Evolutionary conservation across 305 asterid species (phyloP), one percentile per base, ranked within the genome.

Genomic region (Euphrasia arctica): DNA sequence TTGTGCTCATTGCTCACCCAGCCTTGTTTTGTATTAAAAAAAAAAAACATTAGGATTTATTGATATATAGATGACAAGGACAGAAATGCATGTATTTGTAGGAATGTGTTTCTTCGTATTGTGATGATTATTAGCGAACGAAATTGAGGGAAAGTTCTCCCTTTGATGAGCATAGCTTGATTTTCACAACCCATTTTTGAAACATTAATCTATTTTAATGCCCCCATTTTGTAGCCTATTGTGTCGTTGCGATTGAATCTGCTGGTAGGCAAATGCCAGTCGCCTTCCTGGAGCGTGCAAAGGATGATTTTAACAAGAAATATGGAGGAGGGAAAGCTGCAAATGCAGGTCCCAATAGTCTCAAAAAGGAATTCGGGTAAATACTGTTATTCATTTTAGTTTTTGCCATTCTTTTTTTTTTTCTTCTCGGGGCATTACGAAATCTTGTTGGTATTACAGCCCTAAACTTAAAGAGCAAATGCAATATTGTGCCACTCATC

Each of bases 181-280:
- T 39, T 39, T 39, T 39, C 5, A 5, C 29, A 51, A 14, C 7
- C 28, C 10, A 18, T 18, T 5, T 3, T 18, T 22, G 28, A 55
- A 55, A 9, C 18, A 29, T 27, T 7, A 27, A 31, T 58, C 13
- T 13, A 10, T 42, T 27, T 7, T 9, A n/a, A 7, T 63, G 29
- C 55, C 28, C 28, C 43, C 51, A 43, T 63, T 28, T 42, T 64
- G 72, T 51, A 85, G 89, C 89, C 60, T 80, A 71, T 51, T 85
- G 89, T 63, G 83, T 79, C 58, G 92, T 85, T 54, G 91, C 88
- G 8, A 78, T 76, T 69, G 91, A 85, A 71, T 71, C 89, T 56
- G 81, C 79, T 14, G 91, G 95, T 45, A 71, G 86, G 62, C 90
- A 86, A 69, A 70, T 86, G 49, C 94, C 94, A 5, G 79, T 81